Base-by-base conservation (phyloP, 2,329 filamentous ascomycete species). In the Fusarium torulosum region DNA sequence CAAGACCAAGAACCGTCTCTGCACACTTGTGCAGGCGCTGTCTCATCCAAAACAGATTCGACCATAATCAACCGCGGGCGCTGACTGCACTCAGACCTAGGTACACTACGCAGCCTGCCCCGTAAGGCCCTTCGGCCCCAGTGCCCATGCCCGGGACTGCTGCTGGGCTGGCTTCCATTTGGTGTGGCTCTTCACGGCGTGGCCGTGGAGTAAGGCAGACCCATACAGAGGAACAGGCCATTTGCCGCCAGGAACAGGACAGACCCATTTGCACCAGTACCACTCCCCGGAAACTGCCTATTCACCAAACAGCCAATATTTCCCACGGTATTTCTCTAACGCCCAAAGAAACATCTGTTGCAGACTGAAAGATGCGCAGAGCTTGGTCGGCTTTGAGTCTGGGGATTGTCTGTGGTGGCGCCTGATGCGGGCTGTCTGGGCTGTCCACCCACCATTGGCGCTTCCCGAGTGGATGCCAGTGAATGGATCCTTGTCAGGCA, bases 381-480 rank as follows among this genome's bases (percentile, higher is more conserved):
- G 69, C 64, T 65, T 68, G 17, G 65, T 67, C 53, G 63, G 69
- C 62, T 72, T 73, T 70, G 66, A 72, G 66, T 68, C 72, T 57
- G 67, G 72, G 69, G 69, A 71, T 72, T 70, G 66, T 61, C 65
- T 71, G 69, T 62, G 69, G 72, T 74, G 72, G 72, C 72, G 72
- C 70, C 69, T 71, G 66, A 71, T 74, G 71, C 71, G 65, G 70
- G 71, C 63, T 73, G 71, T 69, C 70, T 72, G 70, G 70, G 71
- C 63, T 73, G 71, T 69, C 69, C 72, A 71, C 72, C 67, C 66
- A 69, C 63, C 66, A 70, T 52, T 74, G 72, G 72, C 69, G 72
- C 69, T 74, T 74, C 70, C 69, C 68, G 60, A 67, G 72, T 74
- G 72, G 72, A 75, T 73, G 72, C 63, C 63, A 72, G 55, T 61